Conservation (phyloP, 2,329 filamentous ascomycete genomes). For the Sporothrix brasiliensis region DNA sequence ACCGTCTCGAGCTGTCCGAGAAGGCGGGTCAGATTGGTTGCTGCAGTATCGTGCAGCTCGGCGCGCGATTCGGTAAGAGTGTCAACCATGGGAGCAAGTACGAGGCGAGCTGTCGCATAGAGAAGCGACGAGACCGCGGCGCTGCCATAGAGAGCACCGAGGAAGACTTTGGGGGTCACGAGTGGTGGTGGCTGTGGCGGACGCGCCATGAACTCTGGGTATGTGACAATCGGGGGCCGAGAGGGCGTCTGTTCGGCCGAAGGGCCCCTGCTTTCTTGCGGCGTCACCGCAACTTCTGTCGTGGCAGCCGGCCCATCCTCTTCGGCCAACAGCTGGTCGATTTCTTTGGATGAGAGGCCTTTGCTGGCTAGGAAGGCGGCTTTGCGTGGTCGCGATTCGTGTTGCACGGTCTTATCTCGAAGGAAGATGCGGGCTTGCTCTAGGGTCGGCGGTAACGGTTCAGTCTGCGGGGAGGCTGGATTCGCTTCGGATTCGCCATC, state of each 20-base stretch:
- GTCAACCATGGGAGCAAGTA: constrained; percentile 65
- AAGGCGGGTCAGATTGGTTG: constrained; percentile 51
- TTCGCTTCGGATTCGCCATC: background rate
- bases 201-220: constrained; percentile 68
- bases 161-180: constrained; percentile 62
- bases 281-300: background rate
- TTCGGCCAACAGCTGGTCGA: constrained; percentile 63
- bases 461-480: background rate
- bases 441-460: constrained; percentile 42
- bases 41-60: constrained; percentile 56
- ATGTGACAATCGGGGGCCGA: constrained; percentile 66
- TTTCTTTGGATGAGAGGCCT: constrained; percentile 67
- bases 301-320: constrained; percentile 33
- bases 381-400: constrained; percentile 72
- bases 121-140: constrained; percentile 62
- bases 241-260: constrained; percentile 20
- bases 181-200: constrained; percentile 60
- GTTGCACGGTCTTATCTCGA: constrained; percentile 69
- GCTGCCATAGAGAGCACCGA: constrained; percentile 62
- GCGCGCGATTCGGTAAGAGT: constrained; percentile 55
- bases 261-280: background rate
- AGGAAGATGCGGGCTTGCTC: constrained; percentile 77
- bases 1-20: constrained; percentile 56
- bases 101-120: constrained; percentile 71
- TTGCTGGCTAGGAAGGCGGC: constrained; percentile 76